phyloP scores from a whole-genome alignment of 2,329 filamentous ascomycete genomes.

The Paraphoma sp. region DNA sequence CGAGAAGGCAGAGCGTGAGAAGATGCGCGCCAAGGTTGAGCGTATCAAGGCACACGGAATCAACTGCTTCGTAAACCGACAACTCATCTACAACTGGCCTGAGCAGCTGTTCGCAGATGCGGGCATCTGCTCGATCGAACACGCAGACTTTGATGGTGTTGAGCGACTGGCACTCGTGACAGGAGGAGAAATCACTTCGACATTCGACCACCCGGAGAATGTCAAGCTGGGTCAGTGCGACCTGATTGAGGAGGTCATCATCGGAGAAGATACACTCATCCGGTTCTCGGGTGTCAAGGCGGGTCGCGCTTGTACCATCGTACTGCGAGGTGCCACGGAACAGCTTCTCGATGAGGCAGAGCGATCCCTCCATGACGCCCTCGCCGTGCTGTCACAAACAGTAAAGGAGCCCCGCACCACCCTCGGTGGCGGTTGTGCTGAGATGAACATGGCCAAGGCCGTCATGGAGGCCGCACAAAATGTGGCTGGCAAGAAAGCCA shows the following conservation, averaged over 20 bases:
- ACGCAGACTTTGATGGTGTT: slow-evolving; percentile 98
- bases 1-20: slow-evolving; percentile 97
- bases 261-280: slow-evolving; percentile 96
- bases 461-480: slow-evolving; percentile 93
- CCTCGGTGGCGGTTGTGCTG: slow-evolving; percentile 91
- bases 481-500: slow-evolving; percentile 94
- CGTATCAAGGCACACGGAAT: slow-evolving; percentile 98
- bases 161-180: slow-evolving; percentile 94
- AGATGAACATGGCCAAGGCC: slow-evolving; percentile 99
- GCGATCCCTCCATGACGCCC: slow-evolving; percentile 91
- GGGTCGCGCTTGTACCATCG: slow-evolving; percentile 93
- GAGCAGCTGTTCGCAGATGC: slow-evolving; percentile 98
- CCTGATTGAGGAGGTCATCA: slow-evolving; percentile 95
- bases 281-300: slow-evolving; percentile 96
- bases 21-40: slow-evolving; percentile 99
- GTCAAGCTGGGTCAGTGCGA: slow-evolving; percentile 97
- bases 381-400: slow-evolving; percentile 95
- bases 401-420: slow-evolving; percentile 94
- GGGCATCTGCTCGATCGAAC: slow-evolving; percentile 97
- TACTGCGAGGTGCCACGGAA: slow-evolving; percentile 93
- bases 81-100: slow-evolving; percentile 99
- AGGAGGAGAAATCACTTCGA: slow-evolving; percentile 95
- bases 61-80: slow-evolving; percentile 99
- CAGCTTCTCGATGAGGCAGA: slow-evolving; percentile 97
- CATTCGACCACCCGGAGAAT: slow-evolving; percentile 96